Evolutionary conservation across 805 yeast species (phyloP), one percentile per base, ranked within the genome.

Genomic region (Saturnispora mendoncae): DNA sequence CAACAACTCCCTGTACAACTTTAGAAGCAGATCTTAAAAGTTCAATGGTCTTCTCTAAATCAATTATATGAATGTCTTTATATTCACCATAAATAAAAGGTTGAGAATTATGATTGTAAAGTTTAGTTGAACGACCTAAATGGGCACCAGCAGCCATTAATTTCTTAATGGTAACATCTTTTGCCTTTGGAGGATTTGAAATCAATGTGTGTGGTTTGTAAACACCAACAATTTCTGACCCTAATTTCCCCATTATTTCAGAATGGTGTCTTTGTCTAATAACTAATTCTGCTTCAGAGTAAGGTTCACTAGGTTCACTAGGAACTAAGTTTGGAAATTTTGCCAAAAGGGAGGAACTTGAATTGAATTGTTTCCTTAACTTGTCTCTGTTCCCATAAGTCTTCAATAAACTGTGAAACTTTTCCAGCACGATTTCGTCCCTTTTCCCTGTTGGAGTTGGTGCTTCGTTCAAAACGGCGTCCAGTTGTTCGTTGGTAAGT

Each of bases 121-220:
- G 67, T 3, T 81, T 68, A 27, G 76, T 80, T n/a, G 95, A 73
- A 52, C 90, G 97, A 23, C 98, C 98, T 51, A 92, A 67, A 61
- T 92, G 98, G 35, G 90, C 90, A 39, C 96, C 97, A 0, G 97
- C 85, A 3, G 96, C 90, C 61, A 90, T 60, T 40, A 92, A 69
- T 43, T 77, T 77, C 24, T 85, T 67, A 28, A 87, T 67, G 2
- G 90, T 71, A 10, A 84, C 57, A 43, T 83, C 75, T 18, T 71
- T 61, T 18, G 76, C 66, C 12, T 67, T 52, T 27, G 72, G 65
- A 14, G 95, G 95, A 19, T 67, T 62, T 34, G 68, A 66, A 24
- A 80, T 66, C 46, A 83, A 83, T 46, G 72, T 68, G 54, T 79
- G 78, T 14, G 95, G 94, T 40, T 64, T 61, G 57, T 84, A 86